Conservation (phyloP, 192 early-diverging fungal species). For the Linnemannia zychae region DNA sequence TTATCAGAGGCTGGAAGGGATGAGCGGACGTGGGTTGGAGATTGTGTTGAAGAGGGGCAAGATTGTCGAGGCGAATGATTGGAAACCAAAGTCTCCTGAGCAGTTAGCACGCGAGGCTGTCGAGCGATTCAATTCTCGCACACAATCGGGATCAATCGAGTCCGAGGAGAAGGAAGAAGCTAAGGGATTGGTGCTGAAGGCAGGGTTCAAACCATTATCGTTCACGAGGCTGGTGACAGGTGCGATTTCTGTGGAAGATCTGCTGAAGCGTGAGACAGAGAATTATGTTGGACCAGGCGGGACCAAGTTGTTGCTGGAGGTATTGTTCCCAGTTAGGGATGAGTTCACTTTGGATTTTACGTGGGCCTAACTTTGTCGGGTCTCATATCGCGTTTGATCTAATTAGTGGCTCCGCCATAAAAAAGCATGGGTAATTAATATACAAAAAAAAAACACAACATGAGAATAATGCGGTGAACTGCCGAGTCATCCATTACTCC, state of each 20-base stretch:
- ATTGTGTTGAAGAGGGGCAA: slow-evolving; percentile 19
- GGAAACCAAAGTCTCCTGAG: slow-evolving; percentile 4
- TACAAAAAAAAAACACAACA: too few species aligned
- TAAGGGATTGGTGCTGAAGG: neutral
- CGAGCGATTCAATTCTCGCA: neutral
- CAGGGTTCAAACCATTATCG: slow-evolving; percentile 12
- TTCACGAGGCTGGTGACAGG: slow-evolving; percentile 27
- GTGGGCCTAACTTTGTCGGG: neutral
- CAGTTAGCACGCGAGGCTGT: neutral
- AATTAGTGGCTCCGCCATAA: too few species aligned
- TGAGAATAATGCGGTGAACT: too few species aligned
- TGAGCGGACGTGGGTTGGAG: slow-evolving; percentile 15
- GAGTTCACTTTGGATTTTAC: neutral
- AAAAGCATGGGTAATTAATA: too few species aligned
- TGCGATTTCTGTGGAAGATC: neutral
- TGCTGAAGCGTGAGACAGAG: slow-evolving; percentile 18
- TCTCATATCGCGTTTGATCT: too few species aligned
- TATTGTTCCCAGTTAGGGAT: slow-evolving; percentile 10
- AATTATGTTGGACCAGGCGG: slow-evolving; percentile 12
- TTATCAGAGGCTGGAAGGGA: slow-evolving; percentile 14
- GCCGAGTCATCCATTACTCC: too few species aligned
- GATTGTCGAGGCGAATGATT: neutral
- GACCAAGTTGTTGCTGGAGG: slow-evolving; percentile 10
- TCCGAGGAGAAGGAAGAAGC: neutral
- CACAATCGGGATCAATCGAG: neutral